phyloP scores from a whole-genome alignment of 495 filamentous ascomycete genomes.

The Parathielavia hyrcaniae region DNA sequence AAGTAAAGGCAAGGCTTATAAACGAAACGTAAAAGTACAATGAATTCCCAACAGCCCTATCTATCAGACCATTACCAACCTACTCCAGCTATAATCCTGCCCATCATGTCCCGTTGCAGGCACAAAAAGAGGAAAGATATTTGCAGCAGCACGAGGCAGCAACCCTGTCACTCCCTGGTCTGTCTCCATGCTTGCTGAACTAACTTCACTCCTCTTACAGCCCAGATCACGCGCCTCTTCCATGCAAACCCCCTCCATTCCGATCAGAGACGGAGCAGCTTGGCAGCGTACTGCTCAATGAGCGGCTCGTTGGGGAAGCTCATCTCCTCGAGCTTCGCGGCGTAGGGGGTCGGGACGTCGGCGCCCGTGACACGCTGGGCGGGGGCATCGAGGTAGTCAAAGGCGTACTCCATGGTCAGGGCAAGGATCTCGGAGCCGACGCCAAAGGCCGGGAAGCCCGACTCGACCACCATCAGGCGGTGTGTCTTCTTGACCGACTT shows the following conservation, averaged over 20 bases:
- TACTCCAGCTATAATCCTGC: conserved; percentile 10
- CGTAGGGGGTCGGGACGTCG: conserved; percentile 93
- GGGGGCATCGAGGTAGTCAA: conserved; percentile 92
- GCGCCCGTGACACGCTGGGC: conserved; percentile 91
- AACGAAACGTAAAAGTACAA: conserved; percentile 15
- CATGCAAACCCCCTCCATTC: not conserved
- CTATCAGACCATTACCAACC: conserved; percentile 20
- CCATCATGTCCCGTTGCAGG: conserved; percentile 4
- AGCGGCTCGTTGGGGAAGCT: conserved; percentile 80
- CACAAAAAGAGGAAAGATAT: conserved; percentile 12
- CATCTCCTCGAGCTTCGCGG: conserved; percentile 80
- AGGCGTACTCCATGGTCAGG: conserved; percentile 92
- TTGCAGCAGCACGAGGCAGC: not conserved
- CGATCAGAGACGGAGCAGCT: conserved; percentile 65
- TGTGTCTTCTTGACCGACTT: conserved; percentile 98
- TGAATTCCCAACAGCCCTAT: conserved; percentile 13
- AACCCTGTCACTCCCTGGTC: not conserved
- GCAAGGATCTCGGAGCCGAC: conserved; percentile 89
- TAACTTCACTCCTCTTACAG: not conserved
- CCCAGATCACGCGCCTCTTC: not conserved
- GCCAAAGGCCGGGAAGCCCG: conserved; percentile 91
- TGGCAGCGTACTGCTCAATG: conserved; percentile 76
- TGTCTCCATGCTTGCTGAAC: conserved; percentile 1
- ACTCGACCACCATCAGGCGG: conserved; percentile 85
- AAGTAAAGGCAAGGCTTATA: not conserved